Evolutionary conservation across 2,329 filamentous ascomycete species (phyloP), one percentile per base, ranked within the genome.

Genomic region (Cercospora citrullina): DNA sequence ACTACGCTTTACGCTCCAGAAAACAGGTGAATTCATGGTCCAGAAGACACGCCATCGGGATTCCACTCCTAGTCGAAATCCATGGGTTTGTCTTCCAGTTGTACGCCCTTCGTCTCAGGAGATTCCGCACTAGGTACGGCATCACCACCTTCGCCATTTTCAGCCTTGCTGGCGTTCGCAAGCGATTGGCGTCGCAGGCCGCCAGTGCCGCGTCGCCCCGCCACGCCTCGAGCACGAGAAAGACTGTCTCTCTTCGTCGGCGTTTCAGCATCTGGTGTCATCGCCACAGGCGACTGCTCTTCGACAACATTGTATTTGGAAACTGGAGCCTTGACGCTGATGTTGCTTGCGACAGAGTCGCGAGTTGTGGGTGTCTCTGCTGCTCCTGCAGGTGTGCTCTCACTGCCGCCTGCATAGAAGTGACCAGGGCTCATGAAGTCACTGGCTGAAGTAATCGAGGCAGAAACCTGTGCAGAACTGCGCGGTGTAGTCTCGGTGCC

Each of bases 31-130:
- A 39, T 58, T n/a, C 26, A 58, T 26, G 53, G 26, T 58, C n/a
- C 53, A 58, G 23, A 58, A 28, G 16, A 26, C 18, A 65, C 63
- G 57, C 59, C 60, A 12, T 61, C 63, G 21, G 71, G 65, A 71
- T 72, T 71, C 73, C 69, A 75, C 68, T 73, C 74, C 75, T 76
- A 91, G 79, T 92, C 89, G 80, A 77, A 78, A 67, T 92, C 89
- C 89, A 93, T 92, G n/a, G 90, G 89, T 79, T 87, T 89, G 78
- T 93, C 91, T 75, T 88, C 87, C 75, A 93, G 82, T 72, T 88
- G 89, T 51, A 93, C 90, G 6, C 89, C 87, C 79, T 80, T 71
- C 5, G 70, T 81, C 60, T 70, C 68, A 16, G 64, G 31, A 8
- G 66, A 63, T 10, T 36, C 61, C 6, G 63, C 64, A 18, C 72